Evolutionary conservation across 2,329 filamentous ascomycete species (phyloP), one percentile per base, ranked within the genome.

Genomic region (Knoxdaviesia proteae): DNA sequence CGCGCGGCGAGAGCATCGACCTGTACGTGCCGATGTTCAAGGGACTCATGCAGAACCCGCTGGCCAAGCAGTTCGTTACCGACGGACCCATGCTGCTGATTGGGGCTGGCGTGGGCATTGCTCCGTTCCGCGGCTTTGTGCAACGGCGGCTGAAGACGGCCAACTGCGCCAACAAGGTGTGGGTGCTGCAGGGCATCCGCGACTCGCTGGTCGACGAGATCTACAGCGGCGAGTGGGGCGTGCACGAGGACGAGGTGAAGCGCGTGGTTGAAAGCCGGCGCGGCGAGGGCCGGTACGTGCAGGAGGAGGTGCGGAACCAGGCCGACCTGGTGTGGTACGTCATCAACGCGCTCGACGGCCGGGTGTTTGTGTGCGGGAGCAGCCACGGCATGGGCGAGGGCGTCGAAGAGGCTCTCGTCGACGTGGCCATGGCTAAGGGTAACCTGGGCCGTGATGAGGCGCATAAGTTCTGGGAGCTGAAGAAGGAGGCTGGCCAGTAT

Each of bases 251-350:
- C 42, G 78, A 87, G 56, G 79, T 87, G 41, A 86, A 87, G 62
- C 80, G 76, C 37, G 81, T 90, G 1, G 79, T 87, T 7, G 74
- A 90, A 58, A 83, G 73, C 50, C 77, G 77, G 42, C 70, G 68
- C 40, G 82, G 81, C 39, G 80, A 86, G 51, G 83, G 84, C 48
- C 79, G 80, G 49, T 98, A 98, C 55, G 90, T 98, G 2, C 90
- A 98, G 56, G 90, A 98, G 53, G 90, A 96, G 59, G 88, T 98
- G 6, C 68, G 74, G 7, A 71, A 83, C 49, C 90, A 96, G 58
- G 84, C 87, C 2, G 90, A 96, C 55, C 71, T 96, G n/a, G 88
- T 96, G 10, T 98, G 90, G 90, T 93, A 84, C 58, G 86, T 96
- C 49, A 82, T 93, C 66, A 96, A 96, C 58, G 77, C 86, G 2